Evolutionary conservation across 2,329 filamentous ascomycete species (phyloP), one percentile per base, ranked within the genome.

Genomic region (Pseudogymnoascus sp.): DNA sequence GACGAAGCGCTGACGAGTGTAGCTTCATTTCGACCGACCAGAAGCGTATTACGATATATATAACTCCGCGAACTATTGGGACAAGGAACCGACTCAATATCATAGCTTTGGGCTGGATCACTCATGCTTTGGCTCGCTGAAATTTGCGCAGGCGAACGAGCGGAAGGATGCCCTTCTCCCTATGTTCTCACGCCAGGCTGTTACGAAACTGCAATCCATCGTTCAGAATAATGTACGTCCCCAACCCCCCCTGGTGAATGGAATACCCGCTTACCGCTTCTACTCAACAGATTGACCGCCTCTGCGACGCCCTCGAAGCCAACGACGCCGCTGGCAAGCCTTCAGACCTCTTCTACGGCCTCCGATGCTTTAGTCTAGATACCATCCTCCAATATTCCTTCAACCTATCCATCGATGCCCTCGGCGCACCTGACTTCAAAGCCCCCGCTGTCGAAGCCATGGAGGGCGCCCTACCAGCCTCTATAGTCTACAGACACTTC

Each of bases 11-110:
- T 59, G 55, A 59, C 55, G 21, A 31, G 17, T 60, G 8, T 13
- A 76, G 72, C 71, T 77, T n/a, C 74, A 77, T 64, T 77, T 77
- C 66, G 71, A 70, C 12, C 68, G 72, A 10, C 75, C 76, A 1
- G 51, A 71, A 13, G 74, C 72, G 15, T 78, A 76, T 63, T 68
- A 74, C 61, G 74, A 74, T 41, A 77, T 78, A 36, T 77, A 77
- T 67, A 74, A 72, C 64, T 70, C 70, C 61, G 70, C 70, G 58
- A 74, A 74, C 42, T 68, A 70, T 10, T 76, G 74, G 74, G 71
- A 76, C 62, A 78, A 78, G 61, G 74, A 77, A 38, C 64, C 64
- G 2, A 61, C 51, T 0, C 66, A 77, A 1, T 78, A 78, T 64
- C 66, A 67, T 15, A 70, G 69, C 51, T 77, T 78, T 64, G 71